These are phyloP conservation scores for Cubamyces sp. DNA, from an alignment of 768 basidiomycete species.

Conservation along the genomic window DNA sequence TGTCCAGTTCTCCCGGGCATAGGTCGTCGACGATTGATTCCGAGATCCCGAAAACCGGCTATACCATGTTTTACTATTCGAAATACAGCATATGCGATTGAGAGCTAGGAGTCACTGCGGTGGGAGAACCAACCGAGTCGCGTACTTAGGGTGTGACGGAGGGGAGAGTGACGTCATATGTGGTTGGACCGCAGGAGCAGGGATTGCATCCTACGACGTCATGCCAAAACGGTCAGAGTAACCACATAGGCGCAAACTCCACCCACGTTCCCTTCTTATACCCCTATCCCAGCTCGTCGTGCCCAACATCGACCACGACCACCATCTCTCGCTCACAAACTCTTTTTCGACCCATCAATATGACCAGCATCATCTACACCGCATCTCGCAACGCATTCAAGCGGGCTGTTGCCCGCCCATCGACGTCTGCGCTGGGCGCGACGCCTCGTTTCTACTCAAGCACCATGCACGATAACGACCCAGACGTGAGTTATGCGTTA, in stretches of 20 bases:
- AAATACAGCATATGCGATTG: too few relatives aligned
- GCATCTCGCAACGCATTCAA: conserved; percentile 30
- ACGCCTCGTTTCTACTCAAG: conserved; percentile 33
- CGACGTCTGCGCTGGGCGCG: conserved; percentile 17
- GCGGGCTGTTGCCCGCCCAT: conserved; percentile 28
- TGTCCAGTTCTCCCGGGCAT: too few relatives aligned
- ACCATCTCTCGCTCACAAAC: neutral
- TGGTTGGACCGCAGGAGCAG: neutral
- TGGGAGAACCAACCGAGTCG: too few relatives aligned
- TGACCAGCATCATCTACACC: conserved; percentile 30
- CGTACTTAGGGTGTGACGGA: neutral
- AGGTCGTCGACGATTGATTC: too few relatives aligned
- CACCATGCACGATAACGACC: conserved; percentile 41
- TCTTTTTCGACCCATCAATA: conserved; percentile 19
- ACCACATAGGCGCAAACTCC: conserved; percentile 6
- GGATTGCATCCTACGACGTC: conserved; percentile 12
- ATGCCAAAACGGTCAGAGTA: conserved; percentile 16
- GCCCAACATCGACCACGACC: conserved; percentile 3
- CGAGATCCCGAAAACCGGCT: too few relatives aligned
- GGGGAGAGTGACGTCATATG: conserved; percentile 8
- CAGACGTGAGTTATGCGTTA: conserved; percentile 30
- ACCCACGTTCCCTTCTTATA: conserved; percentile 16
- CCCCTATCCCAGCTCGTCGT: neutral
- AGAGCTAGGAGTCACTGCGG: too few relatives aligned
- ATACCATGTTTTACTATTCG: too few relatives aligned